Conservation (phyloP, 2,329 filamentous ascomycete species). For the Pseudocercospora vitis region DNA sequence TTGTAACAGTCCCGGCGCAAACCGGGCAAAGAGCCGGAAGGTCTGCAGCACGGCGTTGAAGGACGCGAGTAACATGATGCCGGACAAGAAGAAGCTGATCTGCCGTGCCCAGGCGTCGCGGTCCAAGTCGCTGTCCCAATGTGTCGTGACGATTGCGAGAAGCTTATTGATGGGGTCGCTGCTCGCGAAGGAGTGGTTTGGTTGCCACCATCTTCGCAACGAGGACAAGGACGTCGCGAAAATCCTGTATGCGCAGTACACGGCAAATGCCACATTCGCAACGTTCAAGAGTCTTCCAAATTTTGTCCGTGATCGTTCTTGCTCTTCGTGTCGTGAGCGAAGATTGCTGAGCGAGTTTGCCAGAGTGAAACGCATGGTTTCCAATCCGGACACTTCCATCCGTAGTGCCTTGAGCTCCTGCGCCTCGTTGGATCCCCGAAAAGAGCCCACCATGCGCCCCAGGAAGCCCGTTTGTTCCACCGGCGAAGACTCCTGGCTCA, state of each 20-base stretch:
- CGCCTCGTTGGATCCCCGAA: constrained; percentile 65
- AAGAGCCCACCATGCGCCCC: constrained; percentile 69
- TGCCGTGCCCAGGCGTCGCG: constrained; percentile 80
- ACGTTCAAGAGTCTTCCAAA: constrained; percentile 64
- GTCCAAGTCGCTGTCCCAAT: constrained; percentile 81
- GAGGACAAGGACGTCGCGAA: constrained; percentile 68
- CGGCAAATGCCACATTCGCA: constrained; percentile 67
- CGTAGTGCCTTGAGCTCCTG: constrained; percentile 58
- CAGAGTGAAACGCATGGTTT: constrained; percentile 74
- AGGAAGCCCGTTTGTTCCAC: constrained; percentile 59
- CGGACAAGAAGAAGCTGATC: constrained; percentile 79
- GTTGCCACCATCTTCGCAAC: constrained; percentile 56
- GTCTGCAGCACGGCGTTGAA: constrained; percentile 85
- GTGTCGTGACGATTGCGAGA: constrained; percentile 74
- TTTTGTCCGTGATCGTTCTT: constrained; percentile 66
- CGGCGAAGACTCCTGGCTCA: constrained; percentile 43
- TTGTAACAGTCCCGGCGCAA: constrained; percentile 68
- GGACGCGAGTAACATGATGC: constrained; percentile 77
- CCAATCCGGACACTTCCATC: constrained; percentile 75
- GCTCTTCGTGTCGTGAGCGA: constrained; percentile 61
- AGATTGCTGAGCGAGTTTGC: constrained; percentile 65
- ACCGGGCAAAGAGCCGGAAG: constrained; percentile 75
- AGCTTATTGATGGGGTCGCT: constrained; percentile 83
- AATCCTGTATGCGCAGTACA: constrained; percentile 85
- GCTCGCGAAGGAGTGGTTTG: constrained; percentile 58